Conservation (phyloP, 176 grass and related monocot genomes). For the Musa acuminata region DNA sequence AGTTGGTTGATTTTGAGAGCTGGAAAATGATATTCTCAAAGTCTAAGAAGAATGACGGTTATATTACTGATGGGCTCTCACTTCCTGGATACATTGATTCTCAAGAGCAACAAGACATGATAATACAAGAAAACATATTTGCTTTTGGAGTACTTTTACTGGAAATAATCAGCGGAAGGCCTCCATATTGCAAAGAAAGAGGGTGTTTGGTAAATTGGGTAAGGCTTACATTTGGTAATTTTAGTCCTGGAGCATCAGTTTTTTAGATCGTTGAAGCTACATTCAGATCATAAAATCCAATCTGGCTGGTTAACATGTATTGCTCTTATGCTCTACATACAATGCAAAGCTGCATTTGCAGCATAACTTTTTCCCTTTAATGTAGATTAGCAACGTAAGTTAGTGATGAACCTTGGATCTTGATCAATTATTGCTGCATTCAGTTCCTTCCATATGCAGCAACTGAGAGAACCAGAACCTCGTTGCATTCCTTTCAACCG, state of each 20-base stretch:
- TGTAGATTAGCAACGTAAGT: too few species aligned
- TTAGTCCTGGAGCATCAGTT: background rate
- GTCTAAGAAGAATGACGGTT: conserved; percentile 32
- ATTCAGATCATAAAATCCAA: too few species aligned
- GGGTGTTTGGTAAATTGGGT: conserved; percentile 82
- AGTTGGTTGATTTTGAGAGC: conserved; percentile 97
- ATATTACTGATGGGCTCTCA: conserved; percentile 33
- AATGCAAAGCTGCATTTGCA: too few species aligned
- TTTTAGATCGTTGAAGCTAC: too few species aligned
- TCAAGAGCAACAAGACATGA: conserved; percentile 44
- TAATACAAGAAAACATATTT: conserved; percentile 69
- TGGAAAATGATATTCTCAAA: conserved; percentile 72
- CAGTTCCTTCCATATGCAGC: too few species aligned
- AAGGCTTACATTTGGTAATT: background rate
- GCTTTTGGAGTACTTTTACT: conserved; percentile 82
- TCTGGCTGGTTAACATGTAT: too few species aligned
- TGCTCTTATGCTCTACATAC: too few species aligned
- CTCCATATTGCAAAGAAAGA: conserved; percentile 82
- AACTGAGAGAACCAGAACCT: too few species aligned
- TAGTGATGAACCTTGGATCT: too few species aligned
- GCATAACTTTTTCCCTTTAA: too few species aligned
- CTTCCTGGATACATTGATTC: conserved; percentile 35
- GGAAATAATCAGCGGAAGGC: conserved; percentile 89
- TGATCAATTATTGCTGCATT: too few species aligned
- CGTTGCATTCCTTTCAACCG: too few species aligned